Base-by-base conservation (phyloP, 2,329 filamentous ascomycete species). In the Phoma sp. region DNA sequence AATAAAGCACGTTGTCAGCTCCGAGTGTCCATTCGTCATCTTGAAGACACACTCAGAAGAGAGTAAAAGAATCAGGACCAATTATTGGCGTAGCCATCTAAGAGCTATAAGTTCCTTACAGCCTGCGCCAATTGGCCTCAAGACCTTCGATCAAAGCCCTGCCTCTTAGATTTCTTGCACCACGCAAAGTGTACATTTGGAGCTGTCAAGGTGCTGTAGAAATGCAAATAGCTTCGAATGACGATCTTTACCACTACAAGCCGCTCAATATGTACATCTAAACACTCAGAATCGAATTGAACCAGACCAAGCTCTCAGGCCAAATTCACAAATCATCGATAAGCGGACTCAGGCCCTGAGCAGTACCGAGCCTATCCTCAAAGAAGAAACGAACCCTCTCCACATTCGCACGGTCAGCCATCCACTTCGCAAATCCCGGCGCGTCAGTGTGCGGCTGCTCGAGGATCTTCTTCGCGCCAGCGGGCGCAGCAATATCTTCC, bases 321-420 rank as follows among this genome's bases (percentile, higher is more conserved):
- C 14, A 18, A 22, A 1, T 11, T 51, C 27, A 64, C 36, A 61
- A 45, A 11, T 61, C 39, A 29, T 64, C 62, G 7, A 53, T 48
- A 24, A 78, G 55, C 13, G 79, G 78, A 57, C 75, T 78, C 7
- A 71, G 30, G 1, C 79, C 79, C 61, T 79, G 75, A 0, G 79
- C 67, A 1, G 73, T 69, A 2, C 80, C 80, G 29, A 82, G 59
- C 10, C 60, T 69, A 3, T 64, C 60, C 69, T 82, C 79, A 38
- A 77, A 78, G 55, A 67, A 79, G 35, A 79, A 69, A 49, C 70
- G 70, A 36, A 77, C 57, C 54, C 77, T 69, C 69, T 82, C 79
- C 0, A 81, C 74, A 6, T 61, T 57, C 0, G 52, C 65, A 1
- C 79, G 73, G 52, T 82, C 74, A 3, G 61, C 53, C 79, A 81